Evolutionary conservation across 1,284 basidiomycete species (phyloP).

Genomic region (Trametes sp.): DNA sequence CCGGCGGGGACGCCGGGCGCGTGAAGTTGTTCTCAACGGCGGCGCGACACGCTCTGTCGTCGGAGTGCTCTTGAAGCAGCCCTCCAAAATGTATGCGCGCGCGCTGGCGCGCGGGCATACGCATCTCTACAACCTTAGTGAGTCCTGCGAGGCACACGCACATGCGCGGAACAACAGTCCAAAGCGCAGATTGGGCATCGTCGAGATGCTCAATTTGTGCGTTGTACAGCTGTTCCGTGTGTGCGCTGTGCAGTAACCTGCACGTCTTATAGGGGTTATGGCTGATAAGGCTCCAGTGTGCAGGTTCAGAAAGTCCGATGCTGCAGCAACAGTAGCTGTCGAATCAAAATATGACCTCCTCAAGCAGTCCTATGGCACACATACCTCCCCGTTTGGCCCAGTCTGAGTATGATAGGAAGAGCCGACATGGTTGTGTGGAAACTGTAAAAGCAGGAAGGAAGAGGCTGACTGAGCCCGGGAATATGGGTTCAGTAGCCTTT

Average conservation of each 20-base stretch:
- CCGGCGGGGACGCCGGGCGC: conserved; percentile 3
- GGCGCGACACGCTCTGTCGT: background rate
- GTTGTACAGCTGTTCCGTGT: conserved; percentile 18
- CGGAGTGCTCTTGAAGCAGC: background rate
- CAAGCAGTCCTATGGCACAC: background rate
- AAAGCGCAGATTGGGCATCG: conserved; percentile 17
- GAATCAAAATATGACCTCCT: too few species aligned
- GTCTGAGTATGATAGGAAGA: background rate
- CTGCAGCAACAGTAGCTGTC: too few species aligned
- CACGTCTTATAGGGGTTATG: background rate
- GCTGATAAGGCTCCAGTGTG: background rate
- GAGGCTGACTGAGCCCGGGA: background rate
- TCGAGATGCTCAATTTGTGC: conserved; percentile 15
- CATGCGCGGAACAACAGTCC: conserved; percentile 19
- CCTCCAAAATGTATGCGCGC: background rate
- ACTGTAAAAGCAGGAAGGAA: background rate
- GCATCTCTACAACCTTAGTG: background rate
- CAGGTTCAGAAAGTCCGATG: background rate
- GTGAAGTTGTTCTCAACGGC: too few species aligned
- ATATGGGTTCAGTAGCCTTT: background rate
- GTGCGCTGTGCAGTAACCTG: conserved; percentile 3
- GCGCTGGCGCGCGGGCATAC: background rate
- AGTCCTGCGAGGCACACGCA: background rate
- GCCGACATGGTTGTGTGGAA: background rate
- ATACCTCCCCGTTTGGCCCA: background rate